phyloP scores from a whole-genome alignment of 306 rosid species.

The Fragaria iinumae region DNA sequence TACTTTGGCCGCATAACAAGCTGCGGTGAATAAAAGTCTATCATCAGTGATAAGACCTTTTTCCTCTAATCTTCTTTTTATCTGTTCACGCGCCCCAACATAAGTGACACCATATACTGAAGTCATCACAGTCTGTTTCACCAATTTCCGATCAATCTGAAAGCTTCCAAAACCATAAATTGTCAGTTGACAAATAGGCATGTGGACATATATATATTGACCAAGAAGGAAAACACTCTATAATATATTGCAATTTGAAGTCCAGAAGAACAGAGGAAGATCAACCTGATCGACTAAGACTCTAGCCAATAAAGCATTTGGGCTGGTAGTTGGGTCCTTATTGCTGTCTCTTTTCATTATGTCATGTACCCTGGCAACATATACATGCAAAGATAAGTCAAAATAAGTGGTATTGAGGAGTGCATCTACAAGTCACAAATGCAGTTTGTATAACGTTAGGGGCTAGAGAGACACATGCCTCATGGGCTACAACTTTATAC shows the following conservation, averaged over 20 bases:
- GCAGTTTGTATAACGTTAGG: background rate
- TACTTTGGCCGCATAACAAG: slow-evolving; percentile 88
- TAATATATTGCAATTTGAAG: slow-evolving; percentile 7
- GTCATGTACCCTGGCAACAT: slow-evolving; percentile 63
- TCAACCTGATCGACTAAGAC: slow-evolving; percentile 68
- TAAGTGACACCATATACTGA: slow-evolving; percentile 88
- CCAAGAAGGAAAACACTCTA: background rate
- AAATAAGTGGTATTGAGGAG: background rate
- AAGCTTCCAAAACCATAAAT: slow-evolving; percentile 32
- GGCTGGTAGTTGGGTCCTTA: slow-evolving; percentile 58
- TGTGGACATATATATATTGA: background rate
- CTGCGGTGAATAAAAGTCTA: slow-evolving; percentile 55
- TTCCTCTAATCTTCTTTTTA: slow-evolving; percentile 78
- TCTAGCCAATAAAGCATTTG: slow-evolving; percentile 65
- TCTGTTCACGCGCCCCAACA: slow-evolving; percentile 88
- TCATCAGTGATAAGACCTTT: slow-evolving; percentile 76
- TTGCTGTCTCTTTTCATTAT: slow-evolving; percentile 70
- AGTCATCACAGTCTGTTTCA: slow-evolving; percentile 90
- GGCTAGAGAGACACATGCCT: background rate
- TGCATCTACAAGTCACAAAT: background rate
- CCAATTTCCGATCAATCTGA: slow-evolving; percentile 88
- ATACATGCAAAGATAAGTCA: slow-evolving; percentile 20
- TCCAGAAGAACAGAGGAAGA: slow-evolving; percentile 15
- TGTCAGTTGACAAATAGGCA: slow-evolving; percentile 4
- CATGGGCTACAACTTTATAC: slow-evolving; percentile 27